Evolutionary conservation across 73 alveolate genomes (phyloP).

Genomic region (Paramecium caudatum): DNA sequence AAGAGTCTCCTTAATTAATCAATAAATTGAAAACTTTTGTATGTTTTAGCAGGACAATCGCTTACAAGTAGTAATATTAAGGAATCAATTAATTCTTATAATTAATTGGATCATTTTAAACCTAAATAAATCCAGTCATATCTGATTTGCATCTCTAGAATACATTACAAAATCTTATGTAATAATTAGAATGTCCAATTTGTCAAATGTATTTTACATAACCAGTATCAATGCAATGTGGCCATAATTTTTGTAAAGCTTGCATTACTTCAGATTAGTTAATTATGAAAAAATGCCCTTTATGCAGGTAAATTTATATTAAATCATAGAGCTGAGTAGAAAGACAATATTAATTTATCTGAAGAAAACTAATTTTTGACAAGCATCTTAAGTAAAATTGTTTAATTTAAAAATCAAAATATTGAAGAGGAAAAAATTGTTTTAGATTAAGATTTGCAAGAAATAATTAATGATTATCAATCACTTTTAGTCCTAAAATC

Average conservation of each 20-base stretch:
- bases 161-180: too few relatives aligned
- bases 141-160: not conserved
- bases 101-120: not conserved
- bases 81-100: not conserved
- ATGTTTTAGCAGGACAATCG: not conserved
- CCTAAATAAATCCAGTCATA: not conserved
- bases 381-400: too few relatives aligned
- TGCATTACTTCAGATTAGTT: not conserved
- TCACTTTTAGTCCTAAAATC: too few relatives aligned
- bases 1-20: not conserved
- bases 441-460: too few relatives aligned
- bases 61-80: not conserved
- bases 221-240: slow-evolving; percentile 46
- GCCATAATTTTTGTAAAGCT: slow-evolving; percentile 42
- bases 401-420: too few relatives aligned
- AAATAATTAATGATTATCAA: too few relatives aligned
- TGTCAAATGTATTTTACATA: not conserved
- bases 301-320: not conserved
- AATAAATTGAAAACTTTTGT: not conserved
- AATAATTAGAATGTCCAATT: slow-evolving; percentile 12
- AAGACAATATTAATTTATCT: not conserved
- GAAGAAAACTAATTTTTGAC: slow-evolving; percentile 13
- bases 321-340: not conserved
- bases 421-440: too few relatives aligned
- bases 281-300: not conserved